Base-by-base conservation (phyloP, 768 basidiomycete species). In the Infundibulicybe gibba region DNA sequence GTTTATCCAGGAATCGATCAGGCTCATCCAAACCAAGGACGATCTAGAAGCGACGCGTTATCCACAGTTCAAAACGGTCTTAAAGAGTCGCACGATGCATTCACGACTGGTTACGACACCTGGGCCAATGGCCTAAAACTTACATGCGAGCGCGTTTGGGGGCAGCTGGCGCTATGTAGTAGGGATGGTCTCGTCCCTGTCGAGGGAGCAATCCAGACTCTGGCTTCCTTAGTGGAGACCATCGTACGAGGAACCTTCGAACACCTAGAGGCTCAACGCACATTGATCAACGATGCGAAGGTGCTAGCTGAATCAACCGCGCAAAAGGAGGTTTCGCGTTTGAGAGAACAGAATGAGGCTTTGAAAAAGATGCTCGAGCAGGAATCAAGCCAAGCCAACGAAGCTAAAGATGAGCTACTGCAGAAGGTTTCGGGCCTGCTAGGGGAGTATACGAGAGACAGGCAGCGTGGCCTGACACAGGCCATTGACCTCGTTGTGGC, bases 371-470 rank as follows among this genome's bases (percentile, higher is more conserved):
- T 90, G 53, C 68, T 94, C 11, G 77, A 81, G 50, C 64, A 75
- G 13, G 90, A 95, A 61, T 80, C 79, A 59, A 59, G 61, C 12
- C 85, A 81, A 49, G 77, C 85, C 0, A 80, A 85, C 19, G 78
- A 74, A 41, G 79, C 87, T 1, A 86, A 82, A 49, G 81, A 83
- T 35, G 85, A 88, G 34, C 62, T 95, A 11, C 63, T 94, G n/a
- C 76, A 85, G 35, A 84, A 83, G 33, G 74, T 95, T 42, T 86
- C 88, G 1, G 71, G 71, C 3, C 71, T 94, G 53, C 67, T 97
- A 2, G 81, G 77, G 10, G 83, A 79, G 20, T 94, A 87, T 61
- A 75, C 83, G 25, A 65, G 76, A 37, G 76, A 83, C 40, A 79
- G 88, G 21, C 86, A 94, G 58, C 69, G 73, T 13, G 79, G 79